Evolutionary conservation across 2,329 filamentous ascomycete genomes (phyloP).

Genomic region (Mycosphaerelloides madeirae): DNA sequence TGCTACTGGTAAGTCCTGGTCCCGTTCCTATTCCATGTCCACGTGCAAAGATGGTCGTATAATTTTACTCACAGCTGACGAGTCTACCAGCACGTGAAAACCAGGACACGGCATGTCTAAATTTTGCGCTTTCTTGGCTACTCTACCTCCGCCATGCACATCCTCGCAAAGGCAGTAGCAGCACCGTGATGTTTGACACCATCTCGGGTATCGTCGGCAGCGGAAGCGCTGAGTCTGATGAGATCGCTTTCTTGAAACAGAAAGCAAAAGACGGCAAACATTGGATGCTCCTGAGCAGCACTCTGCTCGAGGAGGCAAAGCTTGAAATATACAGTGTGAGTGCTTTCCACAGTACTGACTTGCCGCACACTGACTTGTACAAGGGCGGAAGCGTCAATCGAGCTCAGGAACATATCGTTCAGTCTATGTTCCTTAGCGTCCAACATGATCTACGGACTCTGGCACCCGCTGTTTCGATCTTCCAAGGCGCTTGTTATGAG

Average conservation of each 20-base stretch:
- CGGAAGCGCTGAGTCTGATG: constrained; percentile 60
- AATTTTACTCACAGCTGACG: constrained; percentile 9
- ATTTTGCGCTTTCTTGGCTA: constrained; percentile 93
- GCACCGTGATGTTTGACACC: constrained; percentile 11
- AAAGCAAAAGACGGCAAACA: constrained; percentile 83
- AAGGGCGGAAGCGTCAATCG: constrained; percentile 34
- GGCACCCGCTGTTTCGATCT: constrained; percentile 67
- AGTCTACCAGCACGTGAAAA: constrained; percentile 72
- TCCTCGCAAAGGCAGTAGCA: constrained; percentile 46
- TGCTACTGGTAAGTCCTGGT: constrained; percentile 52
- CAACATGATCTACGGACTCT: constrained; percentile 68
- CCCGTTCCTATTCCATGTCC: neutral
- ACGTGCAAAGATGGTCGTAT: neutral
- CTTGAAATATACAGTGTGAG: constrained; percentile 69
- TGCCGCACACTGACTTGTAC: constrained; percentile 4
- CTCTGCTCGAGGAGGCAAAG: constrained; percentile 80
- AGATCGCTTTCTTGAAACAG: constrained; percentile 73
- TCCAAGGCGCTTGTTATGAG: constrained; percentile 69
- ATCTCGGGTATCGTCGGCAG: constrained; percentile 25
- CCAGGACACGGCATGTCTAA: constrained; percentile 84
- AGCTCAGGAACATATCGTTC: constrained; percentile 73
- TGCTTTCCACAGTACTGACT: constrained; percentile 7
- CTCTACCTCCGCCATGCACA: constrained; percentile 90
- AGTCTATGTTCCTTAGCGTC: constrained; percentile 77
- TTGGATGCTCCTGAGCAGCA: constrained; percentile 78